A percentile compares a stretch with the other conserved stretches of the same genome.
phyloP scores from a whole-genome alignment of 352 stramenopile species.

The Globisporangium emineosum region DNA sequence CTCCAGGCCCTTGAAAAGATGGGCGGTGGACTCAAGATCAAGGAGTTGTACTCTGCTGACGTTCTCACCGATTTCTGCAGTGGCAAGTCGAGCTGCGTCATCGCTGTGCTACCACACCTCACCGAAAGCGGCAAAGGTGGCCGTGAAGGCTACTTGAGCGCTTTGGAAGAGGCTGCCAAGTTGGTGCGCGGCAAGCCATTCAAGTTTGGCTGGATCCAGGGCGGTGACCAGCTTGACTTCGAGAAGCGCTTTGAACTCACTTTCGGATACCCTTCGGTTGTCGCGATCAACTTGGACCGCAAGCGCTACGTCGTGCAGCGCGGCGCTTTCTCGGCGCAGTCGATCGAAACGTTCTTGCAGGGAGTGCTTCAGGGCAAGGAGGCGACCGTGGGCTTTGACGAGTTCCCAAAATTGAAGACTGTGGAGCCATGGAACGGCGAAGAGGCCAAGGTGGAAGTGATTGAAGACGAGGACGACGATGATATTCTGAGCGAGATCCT shows the following conservation, averaged over 20 bases:
- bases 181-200: conserved; percentile 88
- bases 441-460: conserved; percentile 65
- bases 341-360: conserved; percentile 74
- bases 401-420: conserved; percentile 59
- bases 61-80: conserved; percentile 81
- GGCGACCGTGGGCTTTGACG: conserved; percentile 54
- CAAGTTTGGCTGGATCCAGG: conserved; percentile 90
- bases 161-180: conserved; percentile 80
- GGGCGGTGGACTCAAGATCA: conserved; percentile 73
- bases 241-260: conserved; percentile 87
- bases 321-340: conserved; percentile 59
- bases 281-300: conserved; percentile 86
- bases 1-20: conserved; percentile 70
- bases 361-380: conserved; percentile 69
- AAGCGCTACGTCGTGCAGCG: conserved; percentile 83
- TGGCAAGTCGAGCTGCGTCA: conserved; percentile 87
- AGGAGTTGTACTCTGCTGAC: conserved; percentile 66
- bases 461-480: conserved; percentile 82
- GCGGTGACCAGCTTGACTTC: conserved; percentile 78
- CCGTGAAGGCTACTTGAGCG: conserved; percentile 83
- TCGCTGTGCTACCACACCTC: conserved; percentile 89
- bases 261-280: conserved; percentile 89
- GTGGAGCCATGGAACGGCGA: conserved; percentile 80
- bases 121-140: conserved; percentile 81
- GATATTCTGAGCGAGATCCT: conserved; percentile 88